Evolutionary conservation across 352 stramenopile genomes (phyloP).

Genomic region (Blastocystis sp.): DNA sequence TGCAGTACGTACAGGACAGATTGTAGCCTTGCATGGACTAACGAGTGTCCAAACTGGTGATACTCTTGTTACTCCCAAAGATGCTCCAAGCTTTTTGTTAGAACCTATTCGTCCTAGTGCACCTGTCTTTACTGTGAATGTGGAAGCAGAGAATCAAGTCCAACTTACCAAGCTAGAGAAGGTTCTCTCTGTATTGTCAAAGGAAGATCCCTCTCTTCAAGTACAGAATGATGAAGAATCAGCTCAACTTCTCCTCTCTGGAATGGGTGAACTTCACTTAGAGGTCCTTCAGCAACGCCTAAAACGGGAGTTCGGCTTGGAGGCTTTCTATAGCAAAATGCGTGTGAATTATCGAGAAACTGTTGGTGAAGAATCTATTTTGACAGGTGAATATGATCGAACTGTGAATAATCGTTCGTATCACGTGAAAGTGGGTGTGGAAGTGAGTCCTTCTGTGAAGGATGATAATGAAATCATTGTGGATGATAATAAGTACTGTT

Average conservation of each 20-base stretch:
- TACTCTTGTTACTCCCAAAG: constrained; percentile 71
- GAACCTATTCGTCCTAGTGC: background rate
- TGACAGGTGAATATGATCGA: background rate
- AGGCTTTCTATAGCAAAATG: constrained; percentile 67
- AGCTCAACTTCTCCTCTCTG: constrained; percentile 93
- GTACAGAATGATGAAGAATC: constrained; percentile 83
- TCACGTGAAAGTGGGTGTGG: background rate
- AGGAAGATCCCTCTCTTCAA: constrained; percentile 92
- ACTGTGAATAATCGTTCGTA: background rate
- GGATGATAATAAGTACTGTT: background rate
- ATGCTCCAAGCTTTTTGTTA: constrained; percentile 48
- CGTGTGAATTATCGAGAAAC: constrained; percentile 61
- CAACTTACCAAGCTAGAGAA: constrained; percentile 55
- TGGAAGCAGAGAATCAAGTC: constrained; percentile 48
- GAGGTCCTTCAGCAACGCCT: constrained; percentile 98
- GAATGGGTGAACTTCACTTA: constrained; percentile 92
- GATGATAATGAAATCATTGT: constrained; percentile 28
- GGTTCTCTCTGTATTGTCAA: constrained; percentile 67
- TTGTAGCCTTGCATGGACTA: constrained; percentile 73
- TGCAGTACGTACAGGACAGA: constrained; percentile 71
- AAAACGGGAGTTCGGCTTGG: constrained; percentile 90
- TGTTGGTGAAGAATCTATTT: background rate
- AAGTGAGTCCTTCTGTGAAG: background rate
- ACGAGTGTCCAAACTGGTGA: constrained; percentile 73
- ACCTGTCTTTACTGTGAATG: constrained; percentile 57